Percentiles rank a stretch among this genome's conserved stretches.
phyloP scores from a whole-genome alignment of 345 rosid genomes.

The Rhizophora mangle region DNA sequence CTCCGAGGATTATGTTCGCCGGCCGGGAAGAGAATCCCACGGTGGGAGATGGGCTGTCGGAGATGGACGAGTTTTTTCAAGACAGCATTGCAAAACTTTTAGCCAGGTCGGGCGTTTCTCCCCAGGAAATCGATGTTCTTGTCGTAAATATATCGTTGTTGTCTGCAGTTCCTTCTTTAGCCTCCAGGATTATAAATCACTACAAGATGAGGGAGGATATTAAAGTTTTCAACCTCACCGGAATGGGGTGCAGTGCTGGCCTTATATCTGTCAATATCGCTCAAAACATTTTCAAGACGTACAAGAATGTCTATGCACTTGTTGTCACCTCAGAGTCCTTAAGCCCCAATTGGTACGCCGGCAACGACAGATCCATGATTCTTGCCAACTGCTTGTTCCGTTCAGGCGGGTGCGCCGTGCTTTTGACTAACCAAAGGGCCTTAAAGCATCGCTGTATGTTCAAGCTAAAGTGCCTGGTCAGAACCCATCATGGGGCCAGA shows the following conservation, averaged over 20 bases:
- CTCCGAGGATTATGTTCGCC: slow-evolving; percentile 35
- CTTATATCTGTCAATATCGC: slow-evolving; percentile 67
- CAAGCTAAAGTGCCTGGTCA: slow-evolving; percentile 63
- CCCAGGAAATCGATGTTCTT: slow-evolving; percentile 66
- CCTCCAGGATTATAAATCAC: slow-evolving; percentile 60
- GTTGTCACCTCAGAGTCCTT: slow-evolving; percentile 72
- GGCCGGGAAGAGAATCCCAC: slow-evolving; percentile 58
- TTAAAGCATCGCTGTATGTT: slow-evolving; percentile 49
- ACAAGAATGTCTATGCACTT: slow-evolving; percentile 52
- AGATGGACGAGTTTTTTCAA: slow-evolving; percentile 81
- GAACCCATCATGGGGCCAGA: slow-evolving; percentile 84
- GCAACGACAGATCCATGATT: slow-evolving; percentile 84
- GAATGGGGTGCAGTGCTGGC: slow-evolving; percentile 97
- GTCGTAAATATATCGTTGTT: slow-evolving; percentile 87
- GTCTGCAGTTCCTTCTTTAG: slow-evolving; percentile 52
- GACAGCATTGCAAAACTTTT: slow-evolving; percentile 63
- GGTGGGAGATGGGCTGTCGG: slow-evolving; percentile 51
- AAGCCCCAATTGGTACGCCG: slow-evolving; percentile 82
- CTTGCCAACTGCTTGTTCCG: slow-evolving; percentile 80
- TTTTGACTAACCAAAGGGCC: slow-evolving; percentile 63
- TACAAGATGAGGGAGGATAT: slow-evolving; percentile 76
- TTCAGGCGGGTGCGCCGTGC: slow-evolving; percentile 70
- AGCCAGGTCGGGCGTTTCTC: slow-evolving; percentile 54
- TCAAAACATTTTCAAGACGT: slow-evolving; percentile 51
- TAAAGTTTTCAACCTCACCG: slow-evolving; percentile 64